phyloP scores from a whole-genome alignment of 2,329 filamentous ascomycete genomes.

The Venturia aucupariae region DNA sequence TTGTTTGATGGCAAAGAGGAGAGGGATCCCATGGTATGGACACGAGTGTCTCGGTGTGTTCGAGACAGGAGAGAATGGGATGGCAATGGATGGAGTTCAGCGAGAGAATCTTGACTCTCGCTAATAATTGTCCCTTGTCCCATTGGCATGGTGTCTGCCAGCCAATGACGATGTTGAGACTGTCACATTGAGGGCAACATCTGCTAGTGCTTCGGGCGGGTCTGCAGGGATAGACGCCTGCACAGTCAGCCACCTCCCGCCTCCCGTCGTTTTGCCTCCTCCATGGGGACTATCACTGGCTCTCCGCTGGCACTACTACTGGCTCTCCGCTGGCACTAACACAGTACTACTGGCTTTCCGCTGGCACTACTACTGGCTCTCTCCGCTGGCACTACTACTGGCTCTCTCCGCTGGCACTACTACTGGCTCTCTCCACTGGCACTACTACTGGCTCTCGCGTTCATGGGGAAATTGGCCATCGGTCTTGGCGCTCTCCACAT shows the following conservation, averaged over 20 bases:
- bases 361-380: too few relatives aligned
- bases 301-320: too few relatives aligned
- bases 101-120: not conserved
- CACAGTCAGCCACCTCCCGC: not conserved
- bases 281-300: too few relatives aligned
- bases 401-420: too few relatives aligned
- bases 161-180: not conserved
- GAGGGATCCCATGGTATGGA: not conserved
- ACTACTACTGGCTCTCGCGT: not conserved
- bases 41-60: not conserved
- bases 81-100: not conserved
- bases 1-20: not conserved
- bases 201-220: not conserved
- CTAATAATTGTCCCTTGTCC: not conserved
- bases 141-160: not conserved
- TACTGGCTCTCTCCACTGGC: too few relatives aligned
- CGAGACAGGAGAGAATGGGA: not conserved
- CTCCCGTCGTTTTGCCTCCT: too few relatives aligned
- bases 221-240: not conserved
- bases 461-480: not conserved
- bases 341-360: too few relatives aligned
- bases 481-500: not conserved
- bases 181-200: not conserved
- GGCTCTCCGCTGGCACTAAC: too few relatives aligned
- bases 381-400: too few relatives aligned